Conservation (phyloP, 2,329 filamentous ascomycete genomes). For the Epichloe uncinata region DNA sequence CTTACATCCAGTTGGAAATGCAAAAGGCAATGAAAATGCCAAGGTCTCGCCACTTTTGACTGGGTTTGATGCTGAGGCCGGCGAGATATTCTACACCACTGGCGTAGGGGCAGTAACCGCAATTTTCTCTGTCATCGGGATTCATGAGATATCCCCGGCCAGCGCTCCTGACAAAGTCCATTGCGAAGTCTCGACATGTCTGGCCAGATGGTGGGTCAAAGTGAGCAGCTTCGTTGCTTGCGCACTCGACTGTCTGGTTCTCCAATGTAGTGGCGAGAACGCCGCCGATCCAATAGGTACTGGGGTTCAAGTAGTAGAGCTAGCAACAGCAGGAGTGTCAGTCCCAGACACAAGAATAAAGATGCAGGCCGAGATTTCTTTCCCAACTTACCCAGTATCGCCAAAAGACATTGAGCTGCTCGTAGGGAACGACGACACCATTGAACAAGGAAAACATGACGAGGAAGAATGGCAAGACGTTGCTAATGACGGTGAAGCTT, state of each 20-base stretch:
- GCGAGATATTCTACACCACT: slow-evolving; percentile 47
- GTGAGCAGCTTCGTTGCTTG: slow-evolving; percentile 19
- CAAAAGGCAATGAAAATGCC: slow-evolving; percentile 62
- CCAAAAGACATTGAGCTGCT: slow-evolving; percentile 55
- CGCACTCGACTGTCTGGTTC: slow-evolving; percentile 25
- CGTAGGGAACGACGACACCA: slow-evolving; percentile 59
- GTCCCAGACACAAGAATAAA: too few relatives aligned
- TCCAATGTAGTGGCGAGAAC: slow-evolving; percentile 7
- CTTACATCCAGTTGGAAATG: slow-evolving; percentile 49
- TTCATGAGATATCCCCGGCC: slow-evolving; percentile 51
- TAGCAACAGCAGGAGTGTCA: background rate
- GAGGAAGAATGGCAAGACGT: slow-evolving; percentile 70
- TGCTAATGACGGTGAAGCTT: slow-evolving; percentile 32
- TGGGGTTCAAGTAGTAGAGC: slow-evolving; percentile 6
- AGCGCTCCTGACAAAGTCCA: slow-evolving; percentile 35
- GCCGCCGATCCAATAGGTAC: slow-evolving; percentile 6
- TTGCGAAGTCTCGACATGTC: slow-evolving; percentile 53
- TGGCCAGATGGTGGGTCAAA: slow-evolving; percentile 50
- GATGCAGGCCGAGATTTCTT: too few relatives aligned
- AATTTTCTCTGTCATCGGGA: slow-evolving; percentile 40
- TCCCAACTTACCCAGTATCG: slow-evolving; percentile 43
- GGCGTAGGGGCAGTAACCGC: slow-evolving; percentile 56
- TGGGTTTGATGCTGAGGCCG: slow-evolving; percentile 34
- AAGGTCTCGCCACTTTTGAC: slow-evolving; percentile 57
- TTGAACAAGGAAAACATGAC: slow-evolving; percentile 67